Percentiles rank a stretch among this genome's conserved stretches.
Conservation (phyloP, 1,139 yeast genomes). For the Yamadazyma siamensis region DNA sequence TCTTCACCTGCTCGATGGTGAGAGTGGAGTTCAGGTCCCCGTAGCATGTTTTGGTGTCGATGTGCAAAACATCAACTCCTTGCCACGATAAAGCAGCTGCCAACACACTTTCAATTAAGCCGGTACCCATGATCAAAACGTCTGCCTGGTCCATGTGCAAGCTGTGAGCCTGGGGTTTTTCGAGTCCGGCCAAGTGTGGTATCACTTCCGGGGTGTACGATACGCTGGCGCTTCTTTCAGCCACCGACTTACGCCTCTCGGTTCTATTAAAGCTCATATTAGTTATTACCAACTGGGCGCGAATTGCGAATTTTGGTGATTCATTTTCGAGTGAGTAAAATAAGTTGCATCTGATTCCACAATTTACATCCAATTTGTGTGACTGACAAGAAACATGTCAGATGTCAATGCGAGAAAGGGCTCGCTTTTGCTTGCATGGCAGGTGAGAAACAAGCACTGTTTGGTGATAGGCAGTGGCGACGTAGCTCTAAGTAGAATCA, state of each 20-base stretch:
- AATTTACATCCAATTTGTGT: neutral
- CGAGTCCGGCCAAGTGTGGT: constrained; percentile 78
- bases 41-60: constrained; percentile 77
- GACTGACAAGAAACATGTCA: neutral
- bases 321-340: too few species aligned
- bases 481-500: constrained; percentile 71
- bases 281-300: too few species aligned
- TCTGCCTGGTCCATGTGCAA: constrained; percentile 68
- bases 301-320: too few species aligned
- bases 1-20: constrained; percentile 77
- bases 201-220: constrained; percentile 53
- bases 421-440: constrained; percentile 71
- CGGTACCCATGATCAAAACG: constrained; percentile 89
- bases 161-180: constrained; percentile 53
- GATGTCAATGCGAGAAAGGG: constrained; percentile 32
- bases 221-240: constrained; percentile 67
- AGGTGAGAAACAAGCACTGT: constrained; percentile 60
- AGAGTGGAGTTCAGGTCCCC: constrained; percentile 88
- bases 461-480: constrained; percentile 81
- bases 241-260: constrained; percentile 67
- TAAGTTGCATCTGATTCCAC: too few species aligned
- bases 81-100: constrained; percentile 98
- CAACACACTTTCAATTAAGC: constrained; percentile 78
- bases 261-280: constrained; percentile 18
- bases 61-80: constrained; percentile 85